Evolutionary conservation across 2,329 filamentous ascomycete genomes (phyloP).

Genomic region (Hysterium pulicare): DNA sequence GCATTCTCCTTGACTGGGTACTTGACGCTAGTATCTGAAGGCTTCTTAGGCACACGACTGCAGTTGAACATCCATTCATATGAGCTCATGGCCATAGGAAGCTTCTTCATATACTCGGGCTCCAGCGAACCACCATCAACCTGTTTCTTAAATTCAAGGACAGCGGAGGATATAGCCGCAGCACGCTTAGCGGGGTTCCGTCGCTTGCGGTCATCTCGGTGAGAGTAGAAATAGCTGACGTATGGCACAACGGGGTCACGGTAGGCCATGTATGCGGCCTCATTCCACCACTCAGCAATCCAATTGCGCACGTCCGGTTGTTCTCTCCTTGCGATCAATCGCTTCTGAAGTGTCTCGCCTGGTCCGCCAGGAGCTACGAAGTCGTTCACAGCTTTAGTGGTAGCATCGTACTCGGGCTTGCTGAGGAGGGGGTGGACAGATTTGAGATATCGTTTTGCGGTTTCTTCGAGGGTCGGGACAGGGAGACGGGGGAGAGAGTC

Average conservation of each 20-base stretch:
- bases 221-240: constrained; percentile 99
- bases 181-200: constrained; percentile 89
- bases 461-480: constrained; percentile 79
- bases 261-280: constrained; percentile 86
- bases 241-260: constrained; percentile 96
- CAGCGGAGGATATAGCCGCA: constrained; percentile 80
- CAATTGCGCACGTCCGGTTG: constrained; percentile 86
- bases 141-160: constrained; percentile 89
- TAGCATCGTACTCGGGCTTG: constrained; percentile 64
- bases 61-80: constrained; percentile 99
- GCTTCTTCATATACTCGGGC: constrained; percentile 97
- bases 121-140: constrained; percentile 81
- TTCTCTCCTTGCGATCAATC: constrained; percentile 73
- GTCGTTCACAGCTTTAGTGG: constrained; percentile 79
- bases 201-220: constrained; percentile 85
- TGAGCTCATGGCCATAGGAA: constrained; percentile 96
- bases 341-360: constrained; percentile 81
- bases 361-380: constrained; percentile 85
- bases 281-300: constrained; percentile 98
- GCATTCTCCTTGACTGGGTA: constrained; percentile 72
- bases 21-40: constrained; percentile 79
- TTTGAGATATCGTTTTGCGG: constrained; percentile 75
- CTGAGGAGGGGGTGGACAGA: constrained; percentile 72
- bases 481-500: constrained; percentile 78
- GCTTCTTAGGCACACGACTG: constrained; percentile 77